phyloP scores from a whole-genome alignment of 257 asterid species.

The Fraxinus quadrangulata region DNA sequence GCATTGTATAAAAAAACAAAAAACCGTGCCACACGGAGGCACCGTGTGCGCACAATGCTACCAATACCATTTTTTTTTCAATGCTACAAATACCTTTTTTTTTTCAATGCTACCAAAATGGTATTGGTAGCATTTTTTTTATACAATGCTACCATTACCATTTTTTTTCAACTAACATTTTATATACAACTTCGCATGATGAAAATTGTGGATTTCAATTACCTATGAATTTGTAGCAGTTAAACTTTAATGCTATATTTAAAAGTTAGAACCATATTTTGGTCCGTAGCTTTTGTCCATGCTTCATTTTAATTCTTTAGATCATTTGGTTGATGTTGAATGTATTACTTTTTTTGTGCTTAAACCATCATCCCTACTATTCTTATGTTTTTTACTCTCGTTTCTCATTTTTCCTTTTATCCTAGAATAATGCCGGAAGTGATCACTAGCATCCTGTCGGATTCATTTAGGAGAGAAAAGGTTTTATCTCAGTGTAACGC shows the following conservation, averaged over 20 bases:
- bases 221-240: not conserved
- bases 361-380: not conserved
- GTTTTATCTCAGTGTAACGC: slow-evolving; percentile 70
- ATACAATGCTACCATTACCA: no score
- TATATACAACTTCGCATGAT: not conserved
- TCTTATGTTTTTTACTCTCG: slow-evolving; percentile 24
- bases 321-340: slow-evolving; percentile 5
- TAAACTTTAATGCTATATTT: not conserved
- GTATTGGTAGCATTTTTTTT: no score
- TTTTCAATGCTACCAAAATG: no score
- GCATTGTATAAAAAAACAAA: no score
- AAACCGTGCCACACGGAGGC: no score
- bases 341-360: not conserved
- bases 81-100: no score
- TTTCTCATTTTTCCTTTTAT: slow-evolving; percentile 26
- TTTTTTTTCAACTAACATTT: no score
- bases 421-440: slow-evolving; percentile 89
- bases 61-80: no score
- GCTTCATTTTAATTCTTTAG: not conserved
- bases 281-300: no score
- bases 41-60: no score
- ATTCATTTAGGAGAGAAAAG: slow-evolving; percentile 70
- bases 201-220: not conserved
- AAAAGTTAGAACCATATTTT: no score
- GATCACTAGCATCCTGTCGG: slow-evolving; percentile 75